Conservation (phyloP, 768 basidiomycete species). For the Mycena polygramma region DNA sequence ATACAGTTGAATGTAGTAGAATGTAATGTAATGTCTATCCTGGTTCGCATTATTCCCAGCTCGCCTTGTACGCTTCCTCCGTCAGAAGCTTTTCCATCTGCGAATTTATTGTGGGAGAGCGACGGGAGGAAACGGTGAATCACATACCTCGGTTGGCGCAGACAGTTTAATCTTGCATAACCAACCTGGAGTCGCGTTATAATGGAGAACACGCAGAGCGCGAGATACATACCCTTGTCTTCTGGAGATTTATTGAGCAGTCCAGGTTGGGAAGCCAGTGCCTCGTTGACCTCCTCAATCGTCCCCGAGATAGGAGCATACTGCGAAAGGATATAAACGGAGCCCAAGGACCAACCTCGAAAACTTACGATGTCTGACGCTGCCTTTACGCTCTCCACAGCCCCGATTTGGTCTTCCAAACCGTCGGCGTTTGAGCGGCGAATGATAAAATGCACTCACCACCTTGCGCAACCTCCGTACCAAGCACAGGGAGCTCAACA, state of each 20-base stretch:
- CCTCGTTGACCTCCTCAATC: conserved; percentile 83
- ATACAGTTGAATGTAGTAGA: conserved; percentile 31
- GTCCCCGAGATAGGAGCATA: conserved; percentile 94
- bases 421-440: background rate
- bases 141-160: conserved; percentile 78
- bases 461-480: conserved; percentile 73
- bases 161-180: conserved; percentile 92
- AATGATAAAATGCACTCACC: conserved; percentile 64
- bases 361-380: conserved; percentile 89
- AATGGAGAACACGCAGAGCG: background rate
- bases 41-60: conserved; percentile 45
- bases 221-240: conserved; percentile 71
- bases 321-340: conserved; percentile 51
- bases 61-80: conserved; percentile 77
- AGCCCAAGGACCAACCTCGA: conserved; percentile 27
- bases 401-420: conserved; percentile 81
- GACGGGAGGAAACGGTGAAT: background rate
- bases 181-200: conserved; percentile 75
- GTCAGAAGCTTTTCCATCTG: conserved; percentile 81
- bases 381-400: conserved; percentile 96
- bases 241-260: conserved; percentile 92
- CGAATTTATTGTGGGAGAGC: conserved; percentile 10
- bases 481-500: conserved; percentile 86
- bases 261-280: conserved; percentile 74
- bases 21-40: too few relatives aligned